Evolutionary conservation across 106 monocot species (phyloP).

Genomic region (Dendrobium officinale): DNA sequence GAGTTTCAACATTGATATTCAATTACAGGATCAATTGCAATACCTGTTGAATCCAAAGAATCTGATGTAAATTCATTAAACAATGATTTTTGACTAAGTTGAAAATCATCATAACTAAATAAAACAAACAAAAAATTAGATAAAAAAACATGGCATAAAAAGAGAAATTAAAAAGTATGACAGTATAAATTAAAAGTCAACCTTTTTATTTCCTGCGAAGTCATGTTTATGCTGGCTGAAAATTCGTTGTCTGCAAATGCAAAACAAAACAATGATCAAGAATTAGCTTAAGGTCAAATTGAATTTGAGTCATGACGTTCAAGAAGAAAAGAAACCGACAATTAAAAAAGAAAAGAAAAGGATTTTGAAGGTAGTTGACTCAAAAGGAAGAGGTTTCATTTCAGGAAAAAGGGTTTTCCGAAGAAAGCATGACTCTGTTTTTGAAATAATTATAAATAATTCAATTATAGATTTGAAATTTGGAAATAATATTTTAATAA

Average conservation of each 20-base stretch:
- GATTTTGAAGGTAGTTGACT: no score
- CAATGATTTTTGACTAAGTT: slow-evolving; percentile 10
- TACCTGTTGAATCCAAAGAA: slow-evolving; percentile 4
- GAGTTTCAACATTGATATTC: neutral
- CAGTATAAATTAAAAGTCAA: slow-evolving; percentile 5
- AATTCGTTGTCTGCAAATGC: slow-evolving; percentile 21
- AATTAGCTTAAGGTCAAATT: neutral
- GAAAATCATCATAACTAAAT: slow-evolving; percentile 6
- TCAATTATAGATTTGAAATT: no score
- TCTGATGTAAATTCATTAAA: neutral
- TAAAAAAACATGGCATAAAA: neutral
- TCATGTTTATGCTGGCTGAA: slow-evolving; percentile 6
- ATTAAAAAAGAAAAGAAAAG: no score
- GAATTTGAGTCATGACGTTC: no score
- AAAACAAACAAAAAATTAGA: neutral
- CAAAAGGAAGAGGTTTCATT: no score
- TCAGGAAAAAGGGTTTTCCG: no score
- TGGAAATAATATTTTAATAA: no score
- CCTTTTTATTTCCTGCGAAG: slow-evolving; percentile 21
- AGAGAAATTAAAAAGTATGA: neutral
- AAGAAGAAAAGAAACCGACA: no score
- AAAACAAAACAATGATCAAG: neutral
- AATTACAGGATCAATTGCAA: neutral
- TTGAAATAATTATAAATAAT: no score
- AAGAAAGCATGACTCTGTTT: no score